phyloP scores from a whole-genome alignment of 257 asterid genomes.

The Nicotiana sylvestris region DNA sequence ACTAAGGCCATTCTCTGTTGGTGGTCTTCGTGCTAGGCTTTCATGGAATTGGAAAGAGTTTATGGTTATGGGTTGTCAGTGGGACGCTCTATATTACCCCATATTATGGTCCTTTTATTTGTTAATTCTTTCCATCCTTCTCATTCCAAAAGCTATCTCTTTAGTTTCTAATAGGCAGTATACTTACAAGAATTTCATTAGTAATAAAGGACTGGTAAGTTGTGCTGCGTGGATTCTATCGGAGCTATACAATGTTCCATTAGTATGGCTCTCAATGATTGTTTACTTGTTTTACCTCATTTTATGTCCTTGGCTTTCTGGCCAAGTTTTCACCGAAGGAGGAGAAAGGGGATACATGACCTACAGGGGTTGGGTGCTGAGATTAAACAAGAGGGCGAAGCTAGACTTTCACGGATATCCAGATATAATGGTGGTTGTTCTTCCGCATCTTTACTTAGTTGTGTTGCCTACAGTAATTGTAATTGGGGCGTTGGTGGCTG shows the following conservation, averaged over 20 bases:
- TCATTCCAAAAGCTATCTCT: conserved; percentile 51
- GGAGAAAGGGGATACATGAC: conserved; percentile 73
- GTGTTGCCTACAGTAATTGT: conserved; percentile 57
- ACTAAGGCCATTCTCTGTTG: conserved; percentile 75
- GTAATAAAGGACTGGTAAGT: conserved; percentile 42
- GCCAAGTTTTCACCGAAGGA: conserved; percentile 51
- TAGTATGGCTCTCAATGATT: conserved; percentile 41
- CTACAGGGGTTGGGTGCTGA: conserved; percentile 73
- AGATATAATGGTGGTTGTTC: conserved; percentile 84
- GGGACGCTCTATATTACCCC: conserved; percentile 74
- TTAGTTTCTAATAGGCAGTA: conserved; percentile 37
- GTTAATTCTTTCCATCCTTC: conserved; percentile 39
- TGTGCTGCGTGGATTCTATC: conserved; percentile 48
- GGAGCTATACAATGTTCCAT: conserved; percentile 46
- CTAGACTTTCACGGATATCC: conserved; percentile 69
- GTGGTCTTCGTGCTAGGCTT: conserved; percentile 51
- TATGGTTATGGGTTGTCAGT: conserved; percentile 93
- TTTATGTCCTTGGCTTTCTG: conserved; percentile 81
- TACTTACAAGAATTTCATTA: conserved; percentile 40
- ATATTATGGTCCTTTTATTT: conserved; percentile 51
- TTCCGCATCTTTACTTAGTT: conserved; percentile 67
- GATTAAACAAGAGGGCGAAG: conserved; percentile 21
- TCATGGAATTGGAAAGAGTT: conserved; percentile 78
- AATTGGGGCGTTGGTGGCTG: conserved; percentile 52
- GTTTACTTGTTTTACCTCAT: conserved; percentile 74